A percentile compares a stretch with the other conserved stretches of the same genome.
These are phyloP conservation scores for Neonectria magnoliae DNA, from an alignment of 2,329 filamentous ascomycete species.

Conservation along the genomic window DNA sequence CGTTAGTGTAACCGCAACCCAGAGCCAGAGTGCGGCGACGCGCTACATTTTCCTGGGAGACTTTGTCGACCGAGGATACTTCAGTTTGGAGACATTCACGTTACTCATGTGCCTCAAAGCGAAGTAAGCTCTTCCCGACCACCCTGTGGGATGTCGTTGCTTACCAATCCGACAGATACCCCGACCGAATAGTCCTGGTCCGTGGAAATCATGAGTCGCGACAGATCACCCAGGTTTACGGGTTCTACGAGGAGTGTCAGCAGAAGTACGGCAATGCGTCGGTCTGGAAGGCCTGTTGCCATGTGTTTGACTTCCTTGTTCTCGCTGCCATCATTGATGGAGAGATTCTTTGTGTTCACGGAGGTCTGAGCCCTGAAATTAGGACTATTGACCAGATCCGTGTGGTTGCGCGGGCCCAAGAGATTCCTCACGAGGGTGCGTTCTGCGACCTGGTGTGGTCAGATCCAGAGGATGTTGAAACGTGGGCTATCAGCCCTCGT, in stretches of 20 bases:
- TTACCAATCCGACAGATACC: slow-evolving; percentile 72
- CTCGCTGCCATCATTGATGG: slow-evolving; percentile 97
- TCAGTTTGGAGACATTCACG: slow-evolving; percentile 97
- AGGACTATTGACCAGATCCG: slow-evolving; percentile 99
- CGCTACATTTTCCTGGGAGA: slow-evolving; percentile 78
- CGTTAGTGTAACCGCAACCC: slow-evolving; percentile 47
- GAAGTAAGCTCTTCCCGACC: slow-evolving; percentile 56
- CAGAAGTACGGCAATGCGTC: slow-evolving; percentile 98
- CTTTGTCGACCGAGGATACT: slow-evolving; percentile 97
- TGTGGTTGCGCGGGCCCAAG: slow-evolving; percentile 95
- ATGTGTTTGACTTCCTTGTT: slow-evolving; percentile 98
- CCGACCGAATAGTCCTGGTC: slow-evolving; percentile 93
- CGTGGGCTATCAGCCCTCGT: slow-evolving; percentile 93
- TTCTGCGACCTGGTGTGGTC: slow-evolving; percentile 99
- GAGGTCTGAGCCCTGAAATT: slow-evolving; percentile 88
- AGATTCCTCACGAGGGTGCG: slow-evolving; percentile 97
- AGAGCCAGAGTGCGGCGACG: slow-evolving; percentile 61
- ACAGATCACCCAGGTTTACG: slow-evolving; percentile 98
- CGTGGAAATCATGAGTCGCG: slow-evolving; percentile 98
- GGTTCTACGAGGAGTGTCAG: slow-evolving; percentile 98
- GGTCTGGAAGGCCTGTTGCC: slow-evolving; percentile 99
- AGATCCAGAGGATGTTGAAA: slow-evolving; percentile 95
- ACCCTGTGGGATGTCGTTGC: slow-evolving; percentile 12
- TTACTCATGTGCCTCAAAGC: slow-evolving; percentile 94
- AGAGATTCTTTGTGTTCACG: slow-evolving; percentile 98